Evolutionary conservation across 345 rosid species (phyloP).

Genomic region (Salix purpurea): DNA sequence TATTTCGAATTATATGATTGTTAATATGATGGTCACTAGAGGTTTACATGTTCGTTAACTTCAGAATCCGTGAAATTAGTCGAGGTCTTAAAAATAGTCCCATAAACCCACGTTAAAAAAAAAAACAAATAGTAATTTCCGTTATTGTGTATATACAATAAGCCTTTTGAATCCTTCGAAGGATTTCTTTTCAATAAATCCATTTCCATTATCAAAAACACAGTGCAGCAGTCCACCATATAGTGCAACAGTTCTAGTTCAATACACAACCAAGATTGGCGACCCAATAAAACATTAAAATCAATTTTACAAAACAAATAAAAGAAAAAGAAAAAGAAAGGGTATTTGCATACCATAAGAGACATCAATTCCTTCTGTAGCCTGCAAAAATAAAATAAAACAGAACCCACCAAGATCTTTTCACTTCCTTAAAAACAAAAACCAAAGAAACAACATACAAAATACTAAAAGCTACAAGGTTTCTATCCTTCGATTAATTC

Average conservation of each 20-base stretch:
- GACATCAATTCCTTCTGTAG: slow-evolving; percentile 33
- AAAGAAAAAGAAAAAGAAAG: not conserved
- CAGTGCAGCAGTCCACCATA: not conserved
- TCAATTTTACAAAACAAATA: not conserved
- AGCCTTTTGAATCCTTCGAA: not conserved
- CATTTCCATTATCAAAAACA: not conserved
- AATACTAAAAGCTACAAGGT: not conserved
- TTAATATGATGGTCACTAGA: too few species aligned
- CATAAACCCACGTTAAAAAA: too few species aligned
- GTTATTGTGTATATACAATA: not conserved
- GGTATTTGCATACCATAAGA: slow-evolving; percentile 19
- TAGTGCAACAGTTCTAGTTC: not conserved
- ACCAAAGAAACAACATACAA: not conserved
- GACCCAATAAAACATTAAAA: not conserved
- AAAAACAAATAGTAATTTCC: not conserved
- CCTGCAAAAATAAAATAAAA: slow-evolving; percentile 13
- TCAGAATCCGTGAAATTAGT: accelerated
- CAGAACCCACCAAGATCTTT: not conserved
- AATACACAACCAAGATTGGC: not conserved
- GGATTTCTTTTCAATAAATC: not conserved
- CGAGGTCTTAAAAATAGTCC: too few species aligned
- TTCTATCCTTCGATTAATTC: not conserved
- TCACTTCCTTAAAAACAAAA: not conserved
- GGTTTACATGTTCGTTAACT: too few species aligned
- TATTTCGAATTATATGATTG: too few species aligned